These are phyloP conservation scores for Quercus bicolor DNA, from an alignment of 306 rosid genomes.

Conservation along the genomic window DNA sequence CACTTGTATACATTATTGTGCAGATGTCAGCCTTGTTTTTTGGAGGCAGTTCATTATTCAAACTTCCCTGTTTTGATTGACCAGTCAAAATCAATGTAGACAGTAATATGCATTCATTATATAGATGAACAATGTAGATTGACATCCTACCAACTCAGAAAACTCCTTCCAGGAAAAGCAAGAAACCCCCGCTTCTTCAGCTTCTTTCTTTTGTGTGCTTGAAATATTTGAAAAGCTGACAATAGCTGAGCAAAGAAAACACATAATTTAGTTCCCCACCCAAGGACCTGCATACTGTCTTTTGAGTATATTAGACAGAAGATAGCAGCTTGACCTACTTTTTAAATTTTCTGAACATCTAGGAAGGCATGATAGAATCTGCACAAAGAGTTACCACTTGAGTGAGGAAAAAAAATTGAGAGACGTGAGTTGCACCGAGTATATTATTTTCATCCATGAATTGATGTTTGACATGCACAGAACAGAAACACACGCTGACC, in stretches of 20 bases:
- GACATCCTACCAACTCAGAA: slow-evolving; percentile 55
- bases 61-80: slow-evolving; percentile 44
- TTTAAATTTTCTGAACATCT: slow-evolving; percentile 62
- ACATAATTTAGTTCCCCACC: slow-evolving; percentile 12
- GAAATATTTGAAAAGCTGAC: slow-evolving; percentile 72
- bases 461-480: background rate
- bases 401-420: background rate
- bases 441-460: background rate
- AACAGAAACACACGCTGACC: background rate
- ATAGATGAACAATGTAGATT: slow-evolving; percentile 1
- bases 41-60: slow-evolving; percentile 52
- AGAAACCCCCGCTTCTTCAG: slow-evolving; percentile 64
- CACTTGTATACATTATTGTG: slow-evolving; percentile 95
- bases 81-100: background rate
- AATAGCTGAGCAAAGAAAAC: slow-evolving; percentile 52
- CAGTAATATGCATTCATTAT: background rate
- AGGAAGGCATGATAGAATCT: slow-evolving; percentile 78
- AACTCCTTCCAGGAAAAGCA: slow-evolving; percentile 90
- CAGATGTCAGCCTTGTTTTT: slow-evolving; percentile 56
- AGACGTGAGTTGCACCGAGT: background rate
- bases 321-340: slow-evolving; percentile 45
- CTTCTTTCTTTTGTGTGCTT: slow-evolving; percentile 71
- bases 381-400: slow-evolving; percentile 35
- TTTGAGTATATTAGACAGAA: slow-evolving; percentile 3
- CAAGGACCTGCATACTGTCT: slow-evolving; percentile 1